A percentile compares a stretch with the other conserved stretches of the same genome.
Conservation (phyloP, 805 yeast species). For the Yarrowia sp. region DNA sequence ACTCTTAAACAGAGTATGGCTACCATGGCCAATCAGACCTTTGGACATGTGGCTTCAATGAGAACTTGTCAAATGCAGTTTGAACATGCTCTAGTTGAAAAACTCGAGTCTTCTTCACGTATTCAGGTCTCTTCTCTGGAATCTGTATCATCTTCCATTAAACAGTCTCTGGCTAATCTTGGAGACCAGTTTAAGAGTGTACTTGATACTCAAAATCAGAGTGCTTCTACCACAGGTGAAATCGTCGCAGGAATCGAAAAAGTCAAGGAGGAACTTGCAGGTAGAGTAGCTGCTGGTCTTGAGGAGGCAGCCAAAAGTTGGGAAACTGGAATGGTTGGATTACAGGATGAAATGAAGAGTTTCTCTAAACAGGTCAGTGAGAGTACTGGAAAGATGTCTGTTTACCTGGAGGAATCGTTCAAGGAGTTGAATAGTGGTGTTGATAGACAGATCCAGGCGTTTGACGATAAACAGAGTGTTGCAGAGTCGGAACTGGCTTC, state of each 20-base stretch:
- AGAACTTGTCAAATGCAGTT: conserved; percentile 26
- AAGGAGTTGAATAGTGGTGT: neutral
- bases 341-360: neutral
- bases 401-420: neutral
- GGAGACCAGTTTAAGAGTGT: conserved; percentile 6
- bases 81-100: conserved; percentile 3
- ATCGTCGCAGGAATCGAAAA: conserved; percentile 21
- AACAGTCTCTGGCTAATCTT: neutral
- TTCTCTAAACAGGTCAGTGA: conserved; percentile 1
- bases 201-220: conserved; percentile 7
- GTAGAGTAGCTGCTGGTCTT: conserved; percentile 3
- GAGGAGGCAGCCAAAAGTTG: conserved; percentile 9
- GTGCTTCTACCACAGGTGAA: conserved; percentile 3
- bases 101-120: neutral
- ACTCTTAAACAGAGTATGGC: conserved; percentile 28
- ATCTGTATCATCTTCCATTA: neutral
- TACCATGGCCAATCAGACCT: conserved; percentile 7
- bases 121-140: conserved; percentile 10
- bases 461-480: conserved; percentile 6
- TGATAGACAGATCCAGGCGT: neutral
- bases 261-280: conserved; percentile 18
- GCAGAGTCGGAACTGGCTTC: conserved; percentile 16
- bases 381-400: neutral
- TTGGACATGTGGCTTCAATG: conserved; percentile 28
- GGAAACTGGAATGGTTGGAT: neutral